A percentile compares a stretch with the other conserved stretches of the same genome.
These are phyloP conservation scores for Vigna hirtella DNA, from an alignment of 306 rosid genomes.

Conservation along the genomic window DNA sequence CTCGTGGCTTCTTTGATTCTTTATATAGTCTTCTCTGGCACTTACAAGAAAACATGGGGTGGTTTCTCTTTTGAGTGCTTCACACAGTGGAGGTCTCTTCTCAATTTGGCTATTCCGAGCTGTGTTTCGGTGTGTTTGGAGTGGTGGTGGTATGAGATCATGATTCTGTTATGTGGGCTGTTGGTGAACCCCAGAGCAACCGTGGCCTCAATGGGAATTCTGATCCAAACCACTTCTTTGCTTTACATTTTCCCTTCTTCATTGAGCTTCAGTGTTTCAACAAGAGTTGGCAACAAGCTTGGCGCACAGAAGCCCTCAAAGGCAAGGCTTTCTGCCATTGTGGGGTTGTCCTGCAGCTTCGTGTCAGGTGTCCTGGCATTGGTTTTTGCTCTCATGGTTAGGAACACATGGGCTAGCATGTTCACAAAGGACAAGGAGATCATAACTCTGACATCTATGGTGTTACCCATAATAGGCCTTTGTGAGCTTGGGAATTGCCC, in stretches of 20 bases:
- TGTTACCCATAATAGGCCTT: conserved; percentile 84
- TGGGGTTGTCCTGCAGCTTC: conserved; percentile 75
- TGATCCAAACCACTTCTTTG: conserved; percentile 85
- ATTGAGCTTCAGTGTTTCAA: conserved; percentile 84
- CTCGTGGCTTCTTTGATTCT: conserved; percentile 66
- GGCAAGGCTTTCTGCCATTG: conserved; percentile 74
- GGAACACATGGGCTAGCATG: conserved; percentile 83
- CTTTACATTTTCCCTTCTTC: conserved; percentile 91
- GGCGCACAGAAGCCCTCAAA: conserved; percentile 75
- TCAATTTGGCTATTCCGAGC: conserved; percentile 80
- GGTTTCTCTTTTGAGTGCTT: conserved; percentile 70
- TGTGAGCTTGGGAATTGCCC: conserved; percentile 97
- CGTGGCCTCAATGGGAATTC: conserved; percentile 92
- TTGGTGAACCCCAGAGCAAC: conserved; percentile 69
- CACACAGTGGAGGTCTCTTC: conserved; percentile 62
- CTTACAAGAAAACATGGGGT: conserved; percentile 71
- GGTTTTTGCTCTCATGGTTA: conserved; percentile 63
- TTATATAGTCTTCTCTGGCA: conserved; percentile 61
- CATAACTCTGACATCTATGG: conserved; percentile 65
- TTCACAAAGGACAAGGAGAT: conserved; percentile 77
- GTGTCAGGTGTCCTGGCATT: conserved; percentile 67
- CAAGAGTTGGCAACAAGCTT: conserved; percentile 82
- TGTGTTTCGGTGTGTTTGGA: conserved; percentile 92
- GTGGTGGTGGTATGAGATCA: conserved; percentile 99
- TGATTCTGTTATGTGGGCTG: conserved; percentile 84